phyloP scores from a whole-genome alignment of 345 rosid species.

The Clarkia xantiana region DNA sequence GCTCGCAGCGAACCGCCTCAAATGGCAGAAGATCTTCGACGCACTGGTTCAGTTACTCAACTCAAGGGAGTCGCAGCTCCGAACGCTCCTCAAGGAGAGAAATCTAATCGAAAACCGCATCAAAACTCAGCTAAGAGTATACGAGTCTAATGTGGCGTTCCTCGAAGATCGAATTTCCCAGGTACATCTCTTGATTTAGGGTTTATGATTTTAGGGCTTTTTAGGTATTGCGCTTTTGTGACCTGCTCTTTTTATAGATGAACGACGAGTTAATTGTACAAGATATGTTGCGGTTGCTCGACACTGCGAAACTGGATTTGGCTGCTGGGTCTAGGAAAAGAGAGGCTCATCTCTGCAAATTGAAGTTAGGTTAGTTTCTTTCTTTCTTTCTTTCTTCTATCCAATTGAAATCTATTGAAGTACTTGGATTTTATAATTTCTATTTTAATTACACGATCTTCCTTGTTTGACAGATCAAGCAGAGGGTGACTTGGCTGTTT shows the following conservation, averaged over 20 bases:
- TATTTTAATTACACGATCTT: background rate
- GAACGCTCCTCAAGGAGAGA: constrained; percentile 41
- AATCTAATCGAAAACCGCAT: constrained; percentile 41
- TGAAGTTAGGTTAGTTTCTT: constrained; percentile 34
- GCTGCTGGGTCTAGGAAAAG: constrained; percentile 42
- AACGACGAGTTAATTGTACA: constrained; percentile 19
- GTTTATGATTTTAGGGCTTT: constrained; percentile 11
- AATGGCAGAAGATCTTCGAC: constrained; percentile 45
- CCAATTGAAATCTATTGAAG: background rate
- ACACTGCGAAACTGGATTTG: constrained; percentile 39
- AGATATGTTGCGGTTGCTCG: constrained; percentile 30
- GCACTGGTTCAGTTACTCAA: constrained; percentile 34
- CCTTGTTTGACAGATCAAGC: constrained; percentile 32
- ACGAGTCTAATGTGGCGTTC: constrained; percentile 34
- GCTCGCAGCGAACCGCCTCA: constrained; percentile 27
- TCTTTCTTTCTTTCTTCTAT: background rate
- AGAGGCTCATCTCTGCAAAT: constrained; percentile 30
- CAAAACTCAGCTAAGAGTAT: constrained; percentile 24
- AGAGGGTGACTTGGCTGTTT: constrained; percentile 51
- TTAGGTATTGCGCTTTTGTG: constrained; percentile 3
- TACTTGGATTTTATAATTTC: background rate
- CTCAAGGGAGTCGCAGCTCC: constrained; percentile 53
- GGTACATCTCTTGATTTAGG: constrained; percentile 20
- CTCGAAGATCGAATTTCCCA: constrained; percentile 36
- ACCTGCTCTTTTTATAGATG: constrained; percentile 23